These are phyloP conservation scores for Coemansia sp. DNA, from an alignment of 371 early-diverging fungal genomes.

Conservation along the genomic window DNA sequence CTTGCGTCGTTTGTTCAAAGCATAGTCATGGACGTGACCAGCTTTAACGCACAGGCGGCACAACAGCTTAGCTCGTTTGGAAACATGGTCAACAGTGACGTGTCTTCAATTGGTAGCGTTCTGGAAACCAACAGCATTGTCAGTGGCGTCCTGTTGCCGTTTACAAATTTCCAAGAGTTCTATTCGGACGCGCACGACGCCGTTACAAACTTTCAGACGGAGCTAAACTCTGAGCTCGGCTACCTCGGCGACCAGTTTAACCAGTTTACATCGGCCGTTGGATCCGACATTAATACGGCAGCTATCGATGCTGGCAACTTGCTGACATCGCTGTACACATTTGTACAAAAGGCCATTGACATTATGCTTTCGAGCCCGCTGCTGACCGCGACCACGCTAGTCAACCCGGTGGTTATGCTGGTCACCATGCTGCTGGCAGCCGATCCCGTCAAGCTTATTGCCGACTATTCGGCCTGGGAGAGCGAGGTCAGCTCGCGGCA, in stretches of 20 bases:
- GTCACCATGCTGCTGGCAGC: slow-evolving; percentile 8
- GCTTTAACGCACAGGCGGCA: slow-evolving; percentile 8
- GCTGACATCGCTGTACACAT: slow-evolving; percentile 23
- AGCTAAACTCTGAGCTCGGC: slow-evolving; percentile 11
- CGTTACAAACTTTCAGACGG: slow-evolving; percentile 7
- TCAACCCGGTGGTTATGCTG: slow-evolving; percentile 15
- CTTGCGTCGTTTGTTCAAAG: slow-evolving; percentile 11
- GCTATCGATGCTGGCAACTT: slow-evolving; percentile 4
- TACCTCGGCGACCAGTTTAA: slow-evolving; percentile 7
- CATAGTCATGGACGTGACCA: slow-evolving; percentile 6
- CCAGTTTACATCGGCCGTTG: slow-evolving; percentile 10
- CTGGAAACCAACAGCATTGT: slow-evolving; percentile 19
- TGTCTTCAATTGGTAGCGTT: slow-evolving; percentile 8
- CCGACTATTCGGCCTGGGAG: slow-evolving; percentile 30
- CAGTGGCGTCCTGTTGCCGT: slow-evolving; percentile 15
- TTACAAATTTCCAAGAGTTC: slow-evolving; percentile 30
- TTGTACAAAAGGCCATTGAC: slow-evolving; percentile 22
- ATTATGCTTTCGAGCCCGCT: slow-evolving; percentile 30
- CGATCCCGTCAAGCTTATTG: slow-evolving; percentile 22
- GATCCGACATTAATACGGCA: slow-evolving; percentile 8
- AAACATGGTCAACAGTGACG: not conserved
- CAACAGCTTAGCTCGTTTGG: slow-evolving; percentile 5
- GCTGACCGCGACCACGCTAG: slow-evolving; percentile 12
- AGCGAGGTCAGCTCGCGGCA: slow-evolving; percentile 21
- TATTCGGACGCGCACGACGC: slow-evolving; percentile 10